Percentiles rank a stretch among this genome's conserved stretches.
Evolutionary conservation across 2,329 filamentous ascomycete genomes (phyloP).

Genomic region (Waltergamsia citrina): DNA sequence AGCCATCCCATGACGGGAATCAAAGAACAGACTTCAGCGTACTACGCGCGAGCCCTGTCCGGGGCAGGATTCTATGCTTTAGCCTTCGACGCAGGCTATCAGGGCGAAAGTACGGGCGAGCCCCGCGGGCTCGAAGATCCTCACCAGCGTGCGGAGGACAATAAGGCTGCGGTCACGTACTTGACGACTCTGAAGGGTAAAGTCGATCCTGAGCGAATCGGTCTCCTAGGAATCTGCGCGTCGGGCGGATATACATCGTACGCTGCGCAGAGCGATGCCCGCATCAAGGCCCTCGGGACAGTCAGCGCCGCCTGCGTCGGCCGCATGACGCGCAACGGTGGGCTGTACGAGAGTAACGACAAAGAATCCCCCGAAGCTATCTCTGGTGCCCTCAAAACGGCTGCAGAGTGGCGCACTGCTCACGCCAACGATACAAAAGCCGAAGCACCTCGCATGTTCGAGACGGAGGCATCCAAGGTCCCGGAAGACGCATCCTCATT

Average conservation of each 20-base stretch:
- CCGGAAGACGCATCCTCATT: not conserved
- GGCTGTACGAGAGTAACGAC: conserved; percentile 1
- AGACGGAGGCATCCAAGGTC: not conserved
- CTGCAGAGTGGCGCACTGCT: conserved; percentile 2
- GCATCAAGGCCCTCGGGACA: conserved; percentile 26
- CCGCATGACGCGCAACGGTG: conserved; percentile 12
- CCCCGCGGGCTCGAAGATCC: conserved; percentile 27
- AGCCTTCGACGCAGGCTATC: conserved; percentile 26
- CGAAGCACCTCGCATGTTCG: not conserved
- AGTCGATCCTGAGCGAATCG: conserved; percentile 23
- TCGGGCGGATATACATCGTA: conserved; percentile 23
- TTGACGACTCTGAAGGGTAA: conserved; percentile 12
- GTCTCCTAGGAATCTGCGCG: conserved; percentile 26
- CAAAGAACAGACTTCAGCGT: conserved; percentile 26
- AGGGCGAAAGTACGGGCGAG: conserved; percentile 22
- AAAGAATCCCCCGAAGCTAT: conserved; percentile 4
- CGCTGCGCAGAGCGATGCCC: conserved; percentile 23
- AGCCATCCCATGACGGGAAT: conserved; percentile 19
- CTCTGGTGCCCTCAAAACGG: conserved; percentile 3
- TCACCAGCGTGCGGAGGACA: conserved; percentile 23
- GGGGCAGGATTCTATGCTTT: conserved; percentile 20
- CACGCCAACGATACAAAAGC: not conserved
- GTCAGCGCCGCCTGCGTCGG: conserved; percentile 20
- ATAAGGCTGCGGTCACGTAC: conserved; percentile 22
- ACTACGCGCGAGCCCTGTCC: conserved; percentile 19